Evolutionary conservation across 140 eudicot genomes (phyloP), one percentile per base, ranked within the genome.

Genomic region (Bidens hawaiensis): DNA sequence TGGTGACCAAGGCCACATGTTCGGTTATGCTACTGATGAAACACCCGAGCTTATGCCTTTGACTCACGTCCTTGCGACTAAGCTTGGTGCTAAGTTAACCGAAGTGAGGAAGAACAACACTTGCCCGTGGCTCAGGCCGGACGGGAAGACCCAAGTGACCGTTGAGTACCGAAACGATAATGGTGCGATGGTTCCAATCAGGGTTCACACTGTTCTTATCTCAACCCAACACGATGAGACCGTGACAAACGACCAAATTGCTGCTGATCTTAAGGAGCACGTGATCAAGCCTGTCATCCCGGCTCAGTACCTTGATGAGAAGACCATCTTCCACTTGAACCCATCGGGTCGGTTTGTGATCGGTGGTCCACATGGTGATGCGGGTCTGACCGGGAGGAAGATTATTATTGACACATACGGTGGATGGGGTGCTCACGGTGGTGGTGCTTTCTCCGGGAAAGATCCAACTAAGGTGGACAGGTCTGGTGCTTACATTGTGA

Each of bases 301-400:
- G 0, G 70, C 87, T 53, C 76, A 78, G 76, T 81, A 81, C 50
- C 87, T 81, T 33, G 87, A 81, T 50, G 84, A 74, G 16, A 81
- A 81, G 46, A 81, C 87, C 59, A 81, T 81, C 73, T 81, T 81
- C 69, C 87, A 81, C 68, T 49, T 81, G 58, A 81, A 78, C 76
- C 83, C 83, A 1, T 81, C 87, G 3, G 82, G 86, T 0, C 70
- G 86, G 18, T 80, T 80, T n/a, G 86, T 80, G 47, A 80, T 80
- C 4, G 87, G 87, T 73, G 87, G 87, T 12, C 87, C 87, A 21
- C 87, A 81, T 25, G 87, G 87, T 6, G 87, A 81, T 52, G 87
- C 87, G 0, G 87, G 87, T 34, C 80, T 81, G 6, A 81, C 87
- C 3, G 83, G 87, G 2, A 71, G 87, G 66, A 81, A 81, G 75